phyloP scores from a whole-genome alignment of 768 basidiomycete species.

The Trametes gibbosa region DNA sequence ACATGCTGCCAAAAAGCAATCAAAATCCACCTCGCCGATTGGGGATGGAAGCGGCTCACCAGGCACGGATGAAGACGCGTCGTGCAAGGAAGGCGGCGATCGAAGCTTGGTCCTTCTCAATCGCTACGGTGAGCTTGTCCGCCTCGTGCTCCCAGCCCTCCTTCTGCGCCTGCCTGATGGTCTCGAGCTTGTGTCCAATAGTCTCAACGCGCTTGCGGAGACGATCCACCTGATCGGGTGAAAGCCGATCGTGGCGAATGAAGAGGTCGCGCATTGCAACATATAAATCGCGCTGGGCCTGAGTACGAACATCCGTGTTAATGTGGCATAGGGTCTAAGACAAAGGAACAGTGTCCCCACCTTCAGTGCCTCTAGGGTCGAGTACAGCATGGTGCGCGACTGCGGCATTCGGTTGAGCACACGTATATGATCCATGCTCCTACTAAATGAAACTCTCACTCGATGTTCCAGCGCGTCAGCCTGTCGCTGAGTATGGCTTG shows the following conservation, averaged over 20 bases:
- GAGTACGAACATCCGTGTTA: conserved; percentile 5
- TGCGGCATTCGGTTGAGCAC: conserved; percentile 26
- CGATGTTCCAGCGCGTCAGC: conserved; percentile 73
- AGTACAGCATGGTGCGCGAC: conserved; percentile 62
- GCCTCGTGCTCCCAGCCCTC: conserved; percentile 86
- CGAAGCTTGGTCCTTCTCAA: conserved; percentile 84
- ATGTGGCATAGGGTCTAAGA: too few relatives aligned
- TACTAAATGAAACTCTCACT: conserved; percentile 39
- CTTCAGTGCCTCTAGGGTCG: conserved; percentile 76
- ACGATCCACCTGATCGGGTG: conserved; percentile 83
- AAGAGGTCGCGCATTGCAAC: conserved; percentile 85
- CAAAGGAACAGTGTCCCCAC: conserved; percentile 33
- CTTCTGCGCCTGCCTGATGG: conserved; percentile 63
- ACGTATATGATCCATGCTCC: neutral
- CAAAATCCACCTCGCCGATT: neutral
- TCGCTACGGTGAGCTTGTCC: conserved; percentile 64
- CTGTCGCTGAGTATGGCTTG: conserved; percentile 64
- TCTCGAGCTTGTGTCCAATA: conserved; percentile 74
- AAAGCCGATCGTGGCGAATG: conserved; percentile 83
- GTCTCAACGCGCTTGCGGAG: conserved; percentile 83
- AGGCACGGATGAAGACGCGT: conserved; percentile 84
- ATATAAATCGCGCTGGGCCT: conserved; percentile 84
- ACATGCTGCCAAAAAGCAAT: conserved; percentile 55
- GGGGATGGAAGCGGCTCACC: conserved; percentile 43
- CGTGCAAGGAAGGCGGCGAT: conserved; percentile 74